Evolutionary conservation across 805 yeast genomes (phyloP).

Genomic region (Wickerhamia fluorescens): DNA sequence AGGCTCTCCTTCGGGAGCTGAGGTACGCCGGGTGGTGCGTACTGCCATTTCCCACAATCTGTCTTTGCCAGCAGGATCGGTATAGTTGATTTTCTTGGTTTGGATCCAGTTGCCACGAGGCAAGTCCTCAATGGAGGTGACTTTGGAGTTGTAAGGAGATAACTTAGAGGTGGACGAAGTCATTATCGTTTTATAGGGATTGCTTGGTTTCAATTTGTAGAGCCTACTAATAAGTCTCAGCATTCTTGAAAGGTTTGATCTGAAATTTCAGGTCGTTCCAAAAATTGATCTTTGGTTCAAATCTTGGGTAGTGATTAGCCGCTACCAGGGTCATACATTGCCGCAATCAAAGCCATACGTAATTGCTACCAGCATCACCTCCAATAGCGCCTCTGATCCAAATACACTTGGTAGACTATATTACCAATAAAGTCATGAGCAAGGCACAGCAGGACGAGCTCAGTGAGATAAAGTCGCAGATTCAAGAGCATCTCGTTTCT

Average conservation of each 20-base stretch:
- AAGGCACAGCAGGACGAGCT: slow-evolving; percentile 28
- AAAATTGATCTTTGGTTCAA: too few relatives aligned
- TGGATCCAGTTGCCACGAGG: slow-evolving; percentile 39
- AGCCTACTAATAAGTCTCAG: too few relatives aligned
- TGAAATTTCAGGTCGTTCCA: too few relatives aligned
- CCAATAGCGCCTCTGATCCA: background rate
- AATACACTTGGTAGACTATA: too few relatives aligned
- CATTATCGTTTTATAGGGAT: too few relatives aligned
- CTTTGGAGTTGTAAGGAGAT: slow-evolving; percentile 30
- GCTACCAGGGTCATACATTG: too few relatives aligned
- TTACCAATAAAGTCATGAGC: too few relatives aligned
- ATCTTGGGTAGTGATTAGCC: too few relatives aligned
- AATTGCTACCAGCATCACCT: background rate
- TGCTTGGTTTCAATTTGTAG: too few relatives aligned
- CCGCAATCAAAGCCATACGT: too few relatives aligned
- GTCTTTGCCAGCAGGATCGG: slow-evolving; percentile 59
- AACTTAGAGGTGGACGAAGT: too few relatives aligned
- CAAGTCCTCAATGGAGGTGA: slow-evolving; percentile 27
- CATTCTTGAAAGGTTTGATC: too few relatives aligned
- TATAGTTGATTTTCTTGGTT: slow-evolving; percentile 57
- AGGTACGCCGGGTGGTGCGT: slow-evolving; percentile 57
- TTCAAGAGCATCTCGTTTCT: slow-evolving; percentile 62
- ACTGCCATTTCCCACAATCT: slow-evolving; percentile 92
- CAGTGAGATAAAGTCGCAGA: slow-evolving; percentile 47
- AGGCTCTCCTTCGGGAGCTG: slow-evolving; percentile 21